Percentiles rank a stretch among this genome's conserved stretches.
These are phyloP conservation scores for Thraustotheca clavata DNA, from an alignment of 352 stramenopile genomes.

Conservation along the genomic window DNA sequence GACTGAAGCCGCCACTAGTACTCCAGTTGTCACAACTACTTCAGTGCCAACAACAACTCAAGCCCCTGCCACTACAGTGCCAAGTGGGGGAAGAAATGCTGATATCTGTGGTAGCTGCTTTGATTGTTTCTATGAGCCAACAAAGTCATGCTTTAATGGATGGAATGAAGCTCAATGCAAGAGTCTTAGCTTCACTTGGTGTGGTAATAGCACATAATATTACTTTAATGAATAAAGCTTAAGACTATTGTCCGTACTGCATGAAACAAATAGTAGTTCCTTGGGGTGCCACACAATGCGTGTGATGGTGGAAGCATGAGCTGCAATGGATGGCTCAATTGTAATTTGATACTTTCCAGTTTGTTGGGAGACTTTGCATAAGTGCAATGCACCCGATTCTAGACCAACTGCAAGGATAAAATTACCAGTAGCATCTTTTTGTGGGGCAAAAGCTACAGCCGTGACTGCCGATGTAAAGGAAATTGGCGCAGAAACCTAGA, in stretches of 20 bases:
- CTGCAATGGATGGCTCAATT: conserved; percentile 7
- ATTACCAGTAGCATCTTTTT: background rate
- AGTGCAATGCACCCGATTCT: conserved; percentile 40
- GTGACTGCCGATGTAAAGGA: conserved; percentile 39
- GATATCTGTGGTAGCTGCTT: conserved; percentile 4
- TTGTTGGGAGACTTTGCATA: conserved; percentile 26
- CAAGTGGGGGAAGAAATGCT: background rate
- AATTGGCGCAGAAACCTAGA: conserved; percentile 22
- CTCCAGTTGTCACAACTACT: no score
- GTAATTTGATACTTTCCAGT: background rate
- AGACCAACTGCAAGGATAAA: conserved; percentile 49
- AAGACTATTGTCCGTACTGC: background rate
- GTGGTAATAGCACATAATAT: conserved; percentile 6
- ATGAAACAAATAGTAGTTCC: background rate
- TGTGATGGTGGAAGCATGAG: conserved; percentile 30
- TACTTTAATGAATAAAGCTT: background rate
- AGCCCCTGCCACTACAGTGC: no score
- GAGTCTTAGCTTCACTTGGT: conserved; percentile 7
- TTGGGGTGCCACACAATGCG: conserved; percentile 38
- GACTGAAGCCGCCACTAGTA: no score
- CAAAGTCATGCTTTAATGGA: conserved; percentile 5
- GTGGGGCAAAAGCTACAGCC: conserved; percentile 48
- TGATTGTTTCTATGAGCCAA: conserved; percentile 14
- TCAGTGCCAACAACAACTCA: background rate
- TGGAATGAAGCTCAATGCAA: conserved; percentile 11